phyloP scores from a whole-genome alignment of 1,139 yeast species.

The Candida tetrigidarum region DNA sequence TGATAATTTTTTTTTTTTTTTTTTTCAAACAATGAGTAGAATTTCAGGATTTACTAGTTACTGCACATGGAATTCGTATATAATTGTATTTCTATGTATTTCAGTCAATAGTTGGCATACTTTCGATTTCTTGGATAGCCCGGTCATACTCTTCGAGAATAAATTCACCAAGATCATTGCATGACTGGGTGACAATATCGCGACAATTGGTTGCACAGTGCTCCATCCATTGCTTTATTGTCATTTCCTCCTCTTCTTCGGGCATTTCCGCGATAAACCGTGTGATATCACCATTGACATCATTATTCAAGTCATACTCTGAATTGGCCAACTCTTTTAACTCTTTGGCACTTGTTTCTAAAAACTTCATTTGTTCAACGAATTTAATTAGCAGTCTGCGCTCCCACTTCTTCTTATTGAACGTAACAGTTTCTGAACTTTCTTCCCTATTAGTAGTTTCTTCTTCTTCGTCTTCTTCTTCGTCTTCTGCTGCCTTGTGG shows the following conservation, averaged over 20 bases:
- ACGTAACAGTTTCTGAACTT: neutral
- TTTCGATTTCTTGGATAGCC: constrained; percentile 30
- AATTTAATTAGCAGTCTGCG: constrained; percentile 12
- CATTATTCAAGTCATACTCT: constrained; percentile 49
- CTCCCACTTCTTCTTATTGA: constrained; percentile 11
- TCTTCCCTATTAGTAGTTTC: no score
- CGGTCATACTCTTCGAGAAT: constrained; percentile 46
- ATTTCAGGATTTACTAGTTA: neutral
- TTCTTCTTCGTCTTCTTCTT: constrained; percentile 4
- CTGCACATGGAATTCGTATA: no score
- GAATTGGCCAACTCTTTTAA: constrained; percentile 28
- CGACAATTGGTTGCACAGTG: constrained; percentile 50
- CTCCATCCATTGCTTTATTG: constrained; percentile 70
- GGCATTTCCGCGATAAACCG: constrained; percentile 72
- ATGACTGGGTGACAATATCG: constrained; percentile 45
- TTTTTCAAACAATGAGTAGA: neutral
- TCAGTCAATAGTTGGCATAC: constrained; percentile 7
- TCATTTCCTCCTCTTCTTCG: constrained; percentile 66
- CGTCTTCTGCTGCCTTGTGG: neutral
- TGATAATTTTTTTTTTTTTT: no score
- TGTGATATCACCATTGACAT: constrained; percentile 65
- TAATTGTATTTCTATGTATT: no score
- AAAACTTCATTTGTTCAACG: constrained; percentile 34
- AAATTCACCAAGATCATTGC: constrained; percentile 46
- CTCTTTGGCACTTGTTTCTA: constrained; percentile 43